phyloP scores from a whole-genome alignment of 352 stramenopile genomes.

The Globisporangium emineosum region DNA sequence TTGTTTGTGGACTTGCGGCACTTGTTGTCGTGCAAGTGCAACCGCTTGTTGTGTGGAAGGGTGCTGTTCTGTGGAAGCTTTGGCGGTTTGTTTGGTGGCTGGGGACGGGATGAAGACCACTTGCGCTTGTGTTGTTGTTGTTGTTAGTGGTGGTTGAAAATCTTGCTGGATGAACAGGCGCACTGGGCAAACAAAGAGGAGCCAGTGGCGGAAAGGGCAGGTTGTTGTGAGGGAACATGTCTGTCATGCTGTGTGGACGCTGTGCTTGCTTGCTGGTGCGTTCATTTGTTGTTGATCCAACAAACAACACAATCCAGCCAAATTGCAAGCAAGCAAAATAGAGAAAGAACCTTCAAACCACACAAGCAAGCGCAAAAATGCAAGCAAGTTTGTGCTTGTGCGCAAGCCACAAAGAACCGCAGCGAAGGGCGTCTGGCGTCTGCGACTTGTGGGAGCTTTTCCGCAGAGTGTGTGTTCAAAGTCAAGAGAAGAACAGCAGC shows the following conservation, averaged over 20 bases:
- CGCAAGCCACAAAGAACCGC: background rate
- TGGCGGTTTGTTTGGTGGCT: background rate
- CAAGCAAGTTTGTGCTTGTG: background rate
- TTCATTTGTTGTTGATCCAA: background rate
- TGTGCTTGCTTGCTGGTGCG: background rate
- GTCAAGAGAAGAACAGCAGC: background rate
- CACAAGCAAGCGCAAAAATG: background rate
- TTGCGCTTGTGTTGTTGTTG: background rate
- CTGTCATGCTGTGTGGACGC: background rate
- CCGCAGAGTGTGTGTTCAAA: slow-evolving; percentile 2
- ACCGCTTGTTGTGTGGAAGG: background rate
- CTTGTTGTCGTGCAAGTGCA: background rate
- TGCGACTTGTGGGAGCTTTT: background rate
- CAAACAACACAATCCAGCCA: background rate
- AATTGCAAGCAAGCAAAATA: background rate
- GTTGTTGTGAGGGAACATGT: background rate
- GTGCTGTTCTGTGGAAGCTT: background rate
- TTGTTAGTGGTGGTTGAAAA: background rate
- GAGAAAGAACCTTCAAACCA: background rate
- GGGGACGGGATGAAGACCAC: background rate
- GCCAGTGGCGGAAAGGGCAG: background rate
- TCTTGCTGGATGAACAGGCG: background rate
- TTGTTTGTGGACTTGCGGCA: too few relatives aligned
- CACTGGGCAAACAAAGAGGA: background rate
- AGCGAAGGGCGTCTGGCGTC: background rate